Evolutionary conservation across 768 basidiomycete genomes (phyloP).

Genomic region (Hypsizygus marmoreus): DNA sequence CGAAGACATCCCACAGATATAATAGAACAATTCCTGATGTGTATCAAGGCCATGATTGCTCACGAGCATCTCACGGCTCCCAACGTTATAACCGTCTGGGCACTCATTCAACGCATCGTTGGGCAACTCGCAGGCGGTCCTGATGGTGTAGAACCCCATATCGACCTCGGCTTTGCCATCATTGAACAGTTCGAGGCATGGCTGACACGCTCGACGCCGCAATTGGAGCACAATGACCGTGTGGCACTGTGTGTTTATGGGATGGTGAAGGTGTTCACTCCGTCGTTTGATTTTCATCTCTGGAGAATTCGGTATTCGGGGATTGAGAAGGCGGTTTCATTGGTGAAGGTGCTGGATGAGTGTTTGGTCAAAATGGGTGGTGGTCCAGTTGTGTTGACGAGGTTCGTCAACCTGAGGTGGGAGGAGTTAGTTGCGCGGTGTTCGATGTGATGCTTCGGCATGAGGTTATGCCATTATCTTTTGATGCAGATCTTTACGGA

Average conservation of each 20-base stretch:
- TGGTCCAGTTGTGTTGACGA: background rate
- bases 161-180: conserved; percentile 24
- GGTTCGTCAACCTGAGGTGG: background rate
- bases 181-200: conserved; percentile 29
- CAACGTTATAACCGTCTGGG: conserved; percentile 28
- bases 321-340: background rate
- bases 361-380: background rate
- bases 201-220: conserved; percentile 19
- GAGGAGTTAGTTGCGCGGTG: background rate
- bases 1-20: conserved; percentile 19
- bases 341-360: background rate
- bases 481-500: too few species aligned
- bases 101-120: conserved; percentile 27
- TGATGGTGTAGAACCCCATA: conserved; percentile 12
- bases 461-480: too few species aligned
- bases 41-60: conserved; percentile 25
- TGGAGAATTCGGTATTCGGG: background rate
- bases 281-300: conserved; percentile 1
- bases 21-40: conserved; percentile 26
- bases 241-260: conserved; percentile 32
- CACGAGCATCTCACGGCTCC: conserved; percentile 26
- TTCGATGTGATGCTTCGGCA: too few species aligned
- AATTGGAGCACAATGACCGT: conserved; percentile 26
- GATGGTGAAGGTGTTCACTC: conserved; percentile 28
- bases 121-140: conserved; percentile 8